Base-by-base conservation (phyloP, 805 yeast genomes). In the Priceomyces melissophilus region DNA sequence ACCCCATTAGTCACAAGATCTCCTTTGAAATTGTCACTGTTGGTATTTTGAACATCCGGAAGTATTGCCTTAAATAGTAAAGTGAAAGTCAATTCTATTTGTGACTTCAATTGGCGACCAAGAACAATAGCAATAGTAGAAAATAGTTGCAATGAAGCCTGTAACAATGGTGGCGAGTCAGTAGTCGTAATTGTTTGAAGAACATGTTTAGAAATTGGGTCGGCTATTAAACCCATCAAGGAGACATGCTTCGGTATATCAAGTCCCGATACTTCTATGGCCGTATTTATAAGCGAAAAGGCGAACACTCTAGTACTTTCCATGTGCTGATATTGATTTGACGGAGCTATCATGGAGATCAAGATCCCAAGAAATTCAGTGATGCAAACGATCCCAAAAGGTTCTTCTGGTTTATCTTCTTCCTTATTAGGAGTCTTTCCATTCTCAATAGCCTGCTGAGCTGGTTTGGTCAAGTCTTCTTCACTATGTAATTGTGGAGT, bases 251-350 rank as follows among this genome's bases (percentile, higher is more conserved):
- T 44, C 1, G 71, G 67, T 38, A 89, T 72, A 11, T 67, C 70
- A 39, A 71, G 66, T 2, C 96, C 96, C 9, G 88, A 72, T 4
- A 87, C 82, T 61, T 93, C 98, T 37, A 93, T 73, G 1, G 95
- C 84, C 0, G 84, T 82, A 40, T 81, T 82, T 31, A 93, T 71
- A 31, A 91, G 73, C 23, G 82, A 76, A 29, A 93, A 64, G 0
- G 96, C 93, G 65, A 91, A 80, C 10, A 87, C 82, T 42, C 96
- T 77, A 0, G 96, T 82, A 20, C 87, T 75, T 58, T 91, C 96
- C 46, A 91, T 86, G 54, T 88, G 93, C 53, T 86, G 88, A 53
- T 79, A 78, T 55, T 84, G 87, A 52, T 87, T 85, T 28, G 82
- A 79, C 0, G 96, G 95, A 9, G 93, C 81, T 27, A 90, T 72